Evolutionary conservation across 345 rosid species (phyloP).

Genomic region (Ceriops decandra): DNA sequence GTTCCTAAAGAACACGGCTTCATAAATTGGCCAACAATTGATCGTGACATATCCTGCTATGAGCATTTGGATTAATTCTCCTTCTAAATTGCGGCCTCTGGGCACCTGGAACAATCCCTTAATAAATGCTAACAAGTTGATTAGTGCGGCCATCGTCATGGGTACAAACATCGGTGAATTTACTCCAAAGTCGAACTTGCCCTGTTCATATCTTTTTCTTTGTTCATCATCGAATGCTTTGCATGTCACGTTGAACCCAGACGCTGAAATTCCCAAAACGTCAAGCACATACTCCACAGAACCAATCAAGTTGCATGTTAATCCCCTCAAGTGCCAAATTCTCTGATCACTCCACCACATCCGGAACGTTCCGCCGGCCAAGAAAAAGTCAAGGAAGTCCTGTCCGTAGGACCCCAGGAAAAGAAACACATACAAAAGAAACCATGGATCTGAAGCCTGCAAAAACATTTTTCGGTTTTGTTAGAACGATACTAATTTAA

Average conservation of each 20-base stretch:
- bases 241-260: slow-evolving; percentile 55
- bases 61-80: slow-evolving; percentile 34
- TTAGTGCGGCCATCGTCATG: slow-evolving; percentile 36
- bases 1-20: slow-evolving; percentile 54
- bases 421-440: slow-evolving; percentile 54
- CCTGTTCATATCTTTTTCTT: slow-evolving; percentile 49
- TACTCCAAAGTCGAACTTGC: slow-evolving; percentile 54
- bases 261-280: slow-evolving; percentile 39
- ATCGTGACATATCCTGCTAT: slow-evolving; percentile 37
- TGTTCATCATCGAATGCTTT: slow-evolving; percentile 51
- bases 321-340: slow-evolving; percentile 51
- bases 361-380: slow-evolving; percentile 39
- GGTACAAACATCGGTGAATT: slow-evolving; percentile 51
- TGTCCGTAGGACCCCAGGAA: slow-evolving; percentile 56
- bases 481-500: no score
- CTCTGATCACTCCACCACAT: slow-evolving; percentile 81
- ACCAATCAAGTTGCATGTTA: slow-evolving; percentile 42
- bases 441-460: slow-evolving; percentile 61
- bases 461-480: background rate
- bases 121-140: slow-evolving; percentile 44
- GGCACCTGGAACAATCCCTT: slow-evolving; percentile 26
- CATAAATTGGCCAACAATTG: slow-evolving; percentile 58
- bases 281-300: slow-evolving; percentile 40
- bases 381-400: slow-evolving; percentile 38
- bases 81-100: slow-evolving; percentile 18